These are phyloP conservation scores for Arabidopsis hybrid DNA, from an alignment of 441 rosid species.

Conservation along the genomic window DNA sequence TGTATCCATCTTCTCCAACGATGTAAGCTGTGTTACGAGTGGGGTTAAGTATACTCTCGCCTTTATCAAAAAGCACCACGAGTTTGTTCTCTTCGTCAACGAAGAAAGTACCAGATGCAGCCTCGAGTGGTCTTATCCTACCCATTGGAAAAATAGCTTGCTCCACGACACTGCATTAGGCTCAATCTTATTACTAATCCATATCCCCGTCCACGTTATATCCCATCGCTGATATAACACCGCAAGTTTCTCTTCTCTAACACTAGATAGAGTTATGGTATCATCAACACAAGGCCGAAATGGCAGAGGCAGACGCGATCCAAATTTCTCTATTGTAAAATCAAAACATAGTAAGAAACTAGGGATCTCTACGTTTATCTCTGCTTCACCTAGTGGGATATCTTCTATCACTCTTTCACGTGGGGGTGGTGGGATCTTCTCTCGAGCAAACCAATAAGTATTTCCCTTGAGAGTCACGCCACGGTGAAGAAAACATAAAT, in stretches of 20 bases:
- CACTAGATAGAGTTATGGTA: neutral
- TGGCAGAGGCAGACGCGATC: neutral
- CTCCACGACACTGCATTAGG: neutral
- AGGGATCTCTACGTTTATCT: neutral
- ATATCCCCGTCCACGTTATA: neutral
- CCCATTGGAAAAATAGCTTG: neutral
- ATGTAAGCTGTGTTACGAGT: conserved; percentile 7
- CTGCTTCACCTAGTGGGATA: too few relatives aligned
- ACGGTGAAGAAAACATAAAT: too few relatives aligned
- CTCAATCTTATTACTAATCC: conserved; percentile 10
- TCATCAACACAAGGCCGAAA: neutral
- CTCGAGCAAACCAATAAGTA: neutral
- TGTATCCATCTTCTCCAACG: neutral
- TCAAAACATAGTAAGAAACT: neutral
- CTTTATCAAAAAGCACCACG: conserved; percentile 18
- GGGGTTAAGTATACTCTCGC: neutral
- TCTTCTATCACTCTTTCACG: too few relatives aligned
- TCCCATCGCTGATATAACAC: neutral
- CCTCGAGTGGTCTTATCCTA: neutral
- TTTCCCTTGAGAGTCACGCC: neutral
- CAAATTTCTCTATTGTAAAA: conserved; percentile 5
- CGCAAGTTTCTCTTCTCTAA: conserved; percentile 1
- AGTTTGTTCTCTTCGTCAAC: conserved; percentile 20
- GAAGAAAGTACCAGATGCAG: neutral
- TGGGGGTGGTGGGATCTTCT: too few relatives aligned